Evolutionary conservation across 805 yeast species (phyloP).

Genomic region (Metschnikowia lochheadii): DNA sequence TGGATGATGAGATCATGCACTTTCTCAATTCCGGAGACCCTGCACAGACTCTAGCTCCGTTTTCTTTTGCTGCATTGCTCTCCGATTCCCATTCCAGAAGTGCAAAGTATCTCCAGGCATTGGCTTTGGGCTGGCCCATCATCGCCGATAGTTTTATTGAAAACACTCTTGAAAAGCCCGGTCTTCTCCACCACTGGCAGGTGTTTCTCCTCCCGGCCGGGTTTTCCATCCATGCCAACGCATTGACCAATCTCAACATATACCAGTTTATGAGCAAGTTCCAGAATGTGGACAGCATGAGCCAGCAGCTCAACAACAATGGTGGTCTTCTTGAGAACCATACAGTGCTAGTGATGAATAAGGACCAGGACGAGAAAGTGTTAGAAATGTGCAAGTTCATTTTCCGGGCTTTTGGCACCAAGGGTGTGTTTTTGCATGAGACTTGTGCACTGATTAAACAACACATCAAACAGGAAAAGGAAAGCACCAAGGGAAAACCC

Average conservation of each 20-base stretch:
- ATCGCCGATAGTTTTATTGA: conserved; percentile 54
- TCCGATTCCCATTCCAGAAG: conserved; percentile 59
- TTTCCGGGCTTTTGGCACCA: conserved; percentile 46
- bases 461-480: not conserved
- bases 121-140: conserved; percentile 86
- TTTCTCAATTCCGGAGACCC: conserved; percentile 13
- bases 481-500: too few species aligned
- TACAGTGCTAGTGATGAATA: conserved; percentile 33
- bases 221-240: conserved; percentile 44
- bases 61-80: conserved; percentile 61
- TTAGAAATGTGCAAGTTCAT: conserved; percentile 39
- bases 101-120: conserved; percentile 68
- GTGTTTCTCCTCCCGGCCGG: conserved; percentile 72
- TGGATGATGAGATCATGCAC: conserved; percentile 35
- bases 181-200: conserved; percentile 38
- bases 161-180: conserved; percentile 39
- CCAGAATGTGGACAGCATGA: conserved; percentile 25
- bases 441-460: not conserved
- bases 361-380: conserved; percentile 27
- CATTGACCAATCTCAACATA: conserved; percentile 48
- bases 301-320: conserved; percentile 43
- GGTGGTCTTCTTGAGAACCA: conserved; percentile 27
- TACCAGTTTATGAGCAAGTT: conserved; percentile 39
- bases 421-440: conserved; percentile 13
- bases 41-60: conserved; percentile 23